Base-by-base conservation (phyloP, 352 stramenopile genomes). In the Pythium plurisporium region DNA sequence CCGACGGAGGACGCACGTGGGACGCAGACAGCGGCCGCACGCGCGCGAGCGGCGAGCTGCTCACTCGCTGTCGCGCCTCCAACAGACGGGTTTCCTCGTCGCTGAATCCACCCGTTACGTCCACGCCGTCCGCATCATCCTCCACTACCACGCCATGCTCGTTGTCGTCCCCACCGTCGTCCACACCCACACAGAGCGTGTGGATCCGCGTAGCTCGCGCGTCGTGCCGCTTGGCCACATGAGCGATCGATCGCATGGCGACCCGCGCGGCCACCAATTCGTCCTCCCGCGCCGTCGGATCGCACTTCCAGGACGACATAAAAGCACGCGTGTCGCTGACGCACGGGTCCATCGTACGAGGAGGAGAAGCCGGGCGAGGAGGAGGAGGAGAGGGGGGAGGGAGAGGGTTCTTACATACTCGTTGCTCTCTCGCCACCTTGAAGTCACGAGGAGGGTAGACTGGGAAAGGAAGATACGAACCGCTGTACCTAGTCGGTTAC, bases 271-370 rank as follows among this genome's bases (percentile, higher is more conserved):
- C 33, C 3, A 46, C 31, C 19, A 49, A 23, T 3, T 57, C 45
- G 42, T 62, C 52, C 5, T 67, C 60, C 38, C 60, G 19, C 4
- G 41, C 60, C 0, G 38, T 57, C 11, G 42, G 42, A 50, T 64
- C 61, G 30, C 41, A 20, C 26, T 20, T 52, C 61, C 53, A 69
- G 8, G 30, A 25, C 17, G 61, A 69, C 36, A 65, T 6, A 46
- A 53, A 68, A 17, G 55, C 27, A n/a, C 46, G 47, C 25, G 52
- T 14, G 26, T 55, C 38, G 31, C 36, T 46, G n/a, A 11, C 40
- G 9, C 29, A 51, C 25, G 44, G n/a, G 5, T 51, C 26, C 44
- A 51, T 51, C 9, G n/a, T 25, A n/a, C n/a, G n/a, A n/a, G n/a
- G n/a, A n/a, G n/a, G n/a, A n/a, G n/a, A n/a, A n/a, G n/a, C n/a